phyloP scores from a whole-genome alignment of 1,284 basidiomycete genomes.

The Phylloboletellus chloephorus region DNA sequence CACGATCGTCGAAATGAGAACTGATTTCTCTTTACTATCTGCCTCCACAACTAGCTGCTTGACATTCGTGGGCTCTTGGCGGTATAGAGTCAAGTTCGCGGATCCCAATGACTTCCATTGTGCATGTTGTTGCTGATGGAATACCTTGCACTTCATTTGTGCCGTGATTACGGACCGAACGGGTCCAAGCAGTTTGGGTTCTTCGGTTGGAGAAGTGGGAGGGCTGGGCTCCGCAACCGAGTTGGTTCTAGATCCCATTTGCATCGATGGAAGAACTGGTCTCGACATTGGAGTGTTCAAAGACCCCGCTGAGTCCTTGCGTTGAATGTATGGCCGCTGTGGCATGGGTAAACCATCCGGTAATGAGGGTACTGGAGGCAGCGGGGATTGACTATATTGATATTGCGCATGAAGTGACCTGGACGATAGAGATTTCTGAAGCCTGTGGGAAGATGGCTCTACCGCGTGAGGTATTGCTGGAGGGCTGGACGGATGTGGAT shows the following conservation, averaged over 20 bases:
- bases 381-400: constrained; percentile 34
- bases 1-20: constrained; percentile 93
- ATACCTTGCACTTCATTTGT: constrained; percentile 99
- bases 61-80: constrained; percentile 75
- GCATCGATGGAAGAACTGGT: constrained; percentile 57
- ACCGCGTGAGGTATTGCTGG: constrained; percentile 7
- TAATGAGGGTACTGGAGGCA: constrained; percentile 47
- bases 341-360: constrained; percentile 37
- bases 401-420: constrained; percentile 56
- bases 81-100: constrained; percentile 84
- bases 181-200: constrained; percentile 55
- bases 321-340: constrained; percentile 22
- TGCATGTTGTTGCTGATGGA: constrained; percentile 90
- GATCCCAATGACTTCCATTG: constrained; percentile 96
- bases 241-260: constrained; percentile 45
- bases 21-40: constrained; percentile 70
- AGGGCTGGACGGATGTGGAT: constrained; percentile 9
- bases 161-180: constrained; percentile 73
- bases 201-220: constrained; percentile 68
- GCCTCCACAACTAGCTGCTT: constrained; percentile 97
- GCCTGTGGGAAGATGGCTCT: constrained; percentile 34
- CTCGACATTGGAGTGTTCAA: constrained; percentile 47
- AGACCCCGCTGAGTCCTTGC: constrained; percentile 19
- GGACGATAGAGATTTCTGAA: constrained; percentile 57
- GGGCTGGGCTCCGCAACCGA: constrained; percentile 58